A percentile compares a stretch with the other conserved stretches of the same genome.
These are phyloP conservation scores for Selaginella tamariscina DNA, from an alignment of 75 land plant genomes.

Conservation along the genomic window DNA sequence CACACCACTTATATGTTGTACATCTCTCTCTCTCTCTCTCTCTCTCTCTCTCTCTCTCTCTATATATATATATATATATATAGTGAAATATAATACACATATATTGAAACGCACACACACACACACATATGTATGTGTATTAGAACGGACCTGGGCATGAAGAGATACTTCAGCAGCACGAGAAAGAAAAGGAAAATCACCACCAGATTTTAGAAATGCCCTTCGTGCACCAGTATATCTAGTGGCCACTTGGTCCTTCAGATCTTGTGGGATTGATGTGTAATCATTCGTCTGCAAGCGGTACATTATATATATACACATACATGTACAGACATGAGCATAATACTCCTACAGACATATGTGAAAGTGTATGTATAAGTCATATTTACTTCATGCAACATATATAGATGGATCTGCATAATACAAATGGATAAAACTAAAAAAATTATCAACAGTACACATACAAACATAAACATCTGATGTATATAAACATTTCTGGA, in stretches of 20 bases:
- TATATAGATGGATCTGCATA: too few species aligned
- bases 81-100: not conserved
- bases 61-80: not conserved
- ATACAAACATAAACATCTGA: too few species aligned
- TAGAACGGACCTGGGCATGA: constrained; percentile 56
- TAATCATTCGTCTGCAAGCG: constrained; percentile 72
- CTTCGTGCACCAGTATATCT: constrained; percentile 70
- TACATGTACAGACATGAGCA: too few species aligned
- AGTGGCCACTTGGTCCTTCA: constrained; percentile 67
- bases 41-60: not conserved
- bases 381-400: too few species aligned
- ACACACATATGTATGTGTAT: not conserved
- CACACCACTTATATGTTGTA: too few species aligned
- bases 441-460: too few species aligned
- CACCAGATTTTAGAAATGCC: constrained; percentile 69
- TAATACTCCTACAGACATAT: too few species aligned
- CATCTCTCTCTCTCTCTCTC: not conserved
- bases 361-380: too few species aligned
- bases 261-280: constrained; percentile 59
- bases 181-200: constrained; percentile 93
- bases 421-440: too few species aligned
- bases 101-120: constrained; percentile 2
- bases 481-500: too few species aligned
- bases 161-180: constrained; percentile 85
- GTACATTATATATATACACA: too few species aligned